Percentiles rank a stretch among this genome's conserved stretches.
Conservation (phyloP, 2,329 filamentous ascomycete species). For the Leptographium procerum region DNA sequence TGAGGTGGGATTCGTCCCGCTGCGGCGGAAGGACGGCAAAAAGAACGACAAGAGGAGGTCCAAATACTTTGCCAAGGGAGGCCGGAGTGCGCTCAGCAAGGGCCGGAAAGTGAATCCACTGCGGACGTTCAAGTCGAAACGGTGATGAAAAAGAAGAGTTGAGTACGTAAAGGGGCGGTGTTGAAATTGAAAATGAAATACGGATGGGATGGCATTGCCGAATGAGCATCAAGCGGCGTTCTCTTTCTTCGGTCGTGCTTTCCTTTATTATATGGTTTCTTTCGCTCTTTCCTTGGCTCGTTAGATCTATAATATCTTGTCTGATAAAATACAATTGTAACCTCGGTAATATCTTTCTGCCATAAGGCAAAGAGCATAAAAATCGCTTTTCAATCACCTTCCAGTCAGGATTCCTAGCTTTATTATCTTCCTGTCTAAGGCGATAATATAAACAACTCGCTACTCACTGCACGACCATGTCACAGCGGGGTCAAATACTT, state of each 20-base stretch:
- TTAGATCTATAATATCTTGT: too few relatives aligned
- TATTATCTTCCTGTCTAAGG: not conserved
- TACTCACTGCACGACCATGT: not conserved
- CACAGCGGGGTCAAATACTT: not conserved
- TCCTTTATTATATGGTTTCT: not conserved
- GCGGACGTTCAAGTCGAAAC: conserved; percentile 11
- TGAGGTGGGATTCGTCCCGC: conserved; percentile 66
- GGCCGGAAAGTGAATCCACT: conserved; percentile 10
- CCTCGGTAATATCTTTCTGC: too few relatives aligned
- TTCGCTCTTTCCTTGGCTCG: not conserved
- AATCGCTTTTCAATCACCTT: not conserved
- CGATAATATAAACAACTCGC: not conserved
- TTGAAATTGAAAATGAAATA: too few relatives aligned
- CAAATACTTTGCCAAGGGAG: conserved; percentile 17
- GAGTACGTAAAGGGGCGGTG: too few relatives aligned
- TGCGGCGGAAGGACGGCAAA: conserved; percentile 43
- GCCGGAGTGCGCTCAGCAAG: conserved; percentile 4
- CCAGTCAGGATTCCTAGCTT: too few relatives aligned
- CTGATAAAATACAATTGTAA: too few relatives aligned
- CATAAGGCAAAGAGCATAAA: too few relatives aligned
- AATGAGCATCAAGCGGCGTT: not conserved
- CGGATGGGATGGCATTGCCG: too few relatives aligned
- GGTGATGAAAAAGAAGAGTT: not conserved
- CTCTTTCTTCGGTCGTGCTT: not conserved
- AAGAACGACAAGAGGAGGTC: conserved; percentile 31